Percentiles rank a stretch among this genome's conserved stretches.
Evolutionary conservation across 441 rosid genomes (phyloP).

Genomic region (Viola pubescens): DNA sequence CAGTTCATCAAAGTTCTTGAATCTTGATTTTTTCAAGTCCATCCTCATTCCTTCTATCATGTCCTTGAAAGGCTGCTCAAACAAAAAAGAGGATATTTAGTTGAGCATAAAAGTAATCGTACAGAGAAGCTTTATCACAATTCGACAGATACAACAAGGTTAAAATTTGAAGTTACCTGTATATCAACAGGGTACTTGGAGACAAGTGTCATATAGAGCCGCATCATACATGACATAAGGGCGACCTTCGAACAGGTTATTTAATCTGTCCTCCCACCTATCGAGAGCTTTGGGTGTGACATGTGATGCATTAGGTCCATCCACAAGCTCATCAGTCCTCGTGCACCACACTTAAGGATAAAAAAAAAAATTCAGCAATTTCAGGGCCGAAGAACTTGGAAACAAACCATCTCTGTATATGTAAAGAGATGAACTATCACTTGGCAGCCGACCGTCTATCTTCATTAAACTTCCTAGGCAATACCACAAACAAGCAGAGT

Average conservation of each 20-base stretch:
- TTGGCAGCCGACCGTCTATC: not conserved
- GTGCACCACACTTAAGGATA: constrained; percentile 77
- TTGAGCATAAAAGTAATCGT: too few species aligned
- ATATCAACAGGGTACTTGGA: constrained; percentile 69
- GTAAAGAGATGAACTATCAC: not conserved
- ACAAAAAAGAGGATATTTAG: too few species aligned
- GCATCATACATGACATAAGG: constrained; percentile 91
- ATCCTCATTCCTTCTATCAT: constrained; percentile 51
- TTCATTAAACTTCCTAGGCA: too few species aligned
- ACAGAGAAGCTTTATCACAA: too few species aligned
- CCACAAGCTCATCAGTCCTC: constrained; percentile 89
- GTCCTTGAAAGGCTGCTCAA: constrained; percentile 45
- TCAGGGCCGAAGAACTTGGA: not conserved
- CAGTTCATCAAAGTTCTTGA: constrained; percentile 41
- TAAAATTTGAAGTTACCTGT: constrained; percentile 39
- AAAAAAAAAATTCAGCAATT: not conserved
- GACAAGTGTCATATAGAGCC: constrained; percentile 73
- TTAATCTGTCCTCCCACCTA: constrained; percentile 79
- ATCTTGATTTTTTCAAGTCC: constrained; percentile 38
- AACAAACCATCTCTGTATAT: not conserved
- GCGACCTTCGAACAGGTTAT: constrained; percentile 68
- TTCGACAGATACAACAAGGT: not conserved
- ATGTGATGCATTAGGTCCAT: constrained; percentile 82
- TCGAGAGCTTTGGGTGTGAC: constrained; percentile 82
- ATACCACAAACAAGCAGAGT: too few species aligned